Evolutionary conservation across 2,329 filamentous ascomycete species (phyloP), one percentile per base, ranked within the genome.

Genomic region (Hirsutella thompsonii): DNA sequence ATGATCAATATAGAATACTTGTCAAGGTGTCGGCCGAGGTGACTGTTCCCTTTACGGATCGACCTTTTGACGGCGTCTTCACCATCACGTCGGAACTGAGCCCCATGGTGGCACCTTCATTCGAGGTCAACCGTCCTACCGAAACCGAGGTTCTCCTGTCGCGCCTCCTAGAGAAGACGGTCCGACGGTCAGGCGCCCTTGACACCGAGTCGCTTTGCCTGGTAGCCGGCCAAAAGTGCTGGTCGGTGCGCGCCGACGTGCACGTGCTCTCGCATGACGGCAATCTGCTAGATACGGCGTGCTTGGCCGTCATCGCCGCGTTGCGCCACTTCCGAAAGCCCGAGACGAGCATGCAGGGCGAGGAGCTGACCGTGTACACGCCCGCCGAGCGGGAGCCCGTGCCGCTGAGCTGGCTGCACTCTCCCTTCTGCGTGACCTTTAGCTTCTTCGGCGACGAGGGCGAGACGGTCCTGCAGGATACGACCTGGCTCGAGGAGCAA

Each of bases 191-290:
- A 1, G 83, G 83, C 51, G 90, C 92, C 6, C 76, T 98, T 33
- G 90, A 96, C 60, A 94, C 89, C 28, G 92, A 98, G 63, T 94
- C 89, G 4, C 74, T 98, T 36, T 98, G 92, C 61, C 85, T 98
- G 19, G 72, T 95, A 21, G 88, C 92, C 10, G 89, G 86, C 8
- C 72, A 83, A 45, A 94, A 93, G 61, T 92, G 85, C 67, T 98
- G 92, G 79, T 83, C 83, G 45, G 73, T 98, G 47, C 80, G 90
- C 43, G 89, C 86, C 18, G 90, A 96, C 59, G 76, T 96, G 19
- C 92, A 98, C 62, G 79, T 96, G 37, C 73, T 96, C 36, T 82
- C 87, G 39, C 86, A 89, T 57, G 90, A 96, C 58, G 92, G 92
- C 40, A 90, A 89, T 51, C 70, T 98, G 34, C 77, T 92, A 29